These are phyloP conservation scores for Fusarium haematococcum DNA, from an alignment of 2,329 filamentous ascomycete genomes.

Conservation along the genomic window DNA sequence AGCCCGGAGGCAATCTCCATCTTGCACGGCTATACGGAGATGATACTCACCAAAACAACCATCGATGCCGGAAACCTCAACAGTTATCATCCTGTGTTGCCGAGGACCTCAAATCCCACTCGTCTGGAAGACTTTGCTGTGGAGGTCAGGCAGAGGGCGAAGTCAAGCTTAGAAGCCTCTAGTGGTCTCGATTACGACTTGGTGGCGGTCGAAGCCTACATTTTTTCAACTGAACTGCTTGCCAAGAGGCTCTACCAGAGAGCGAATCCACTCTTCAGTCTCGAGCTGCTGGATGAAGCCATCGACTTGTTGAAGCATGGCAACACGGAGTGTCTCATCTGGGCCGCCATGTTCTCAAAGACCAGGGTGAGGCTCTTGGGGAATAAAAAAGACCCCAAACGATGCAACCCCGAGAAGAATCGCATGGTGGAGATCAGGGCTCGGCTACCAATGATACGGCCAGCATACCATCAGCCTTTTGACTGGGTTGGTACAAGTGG, in stretches of 20 bases:
- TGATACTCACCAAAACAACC: background rate
- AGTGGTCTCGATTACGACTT: background rate
- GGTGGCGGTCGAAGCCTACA: background rate
- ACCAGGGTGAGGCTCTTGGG: background rate
- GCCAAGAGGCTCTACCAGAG: background rate
- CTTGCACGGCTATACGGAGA: background rate
- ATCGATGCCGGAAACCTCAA: background rate
- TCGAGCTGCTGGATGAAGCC: background rate
- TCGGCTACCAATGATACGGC: background rate
- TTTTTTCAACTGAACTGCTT: background rate
- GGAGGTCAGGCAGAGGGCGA: background rate
- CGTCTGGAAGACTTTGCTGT: background rate
- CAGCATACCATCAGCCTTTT: background rate
- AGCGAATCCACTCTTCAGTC: background rate
- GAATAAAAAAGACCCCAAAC: background rate
- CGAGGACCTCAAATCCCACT: background rate
- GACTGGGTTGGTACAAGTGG: background rate
- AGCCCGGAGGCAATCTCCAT: background rate
- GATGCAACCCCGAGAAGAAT: background rate
- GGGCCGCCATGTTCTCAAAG: background rate
- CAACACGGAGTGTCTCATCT: background rate
- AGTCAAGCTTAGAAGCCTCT: background rate
- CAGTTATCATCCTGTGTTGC: background rate
- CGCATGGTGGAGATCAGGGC: background rate
- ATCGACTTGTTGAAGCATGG: background rate